These are phyloP conservation scores for Sodiomyces alkalinus DNA, from an alignment of 2,329 filamentous ascomycete species.

Conservation along the genomic window DNA sequence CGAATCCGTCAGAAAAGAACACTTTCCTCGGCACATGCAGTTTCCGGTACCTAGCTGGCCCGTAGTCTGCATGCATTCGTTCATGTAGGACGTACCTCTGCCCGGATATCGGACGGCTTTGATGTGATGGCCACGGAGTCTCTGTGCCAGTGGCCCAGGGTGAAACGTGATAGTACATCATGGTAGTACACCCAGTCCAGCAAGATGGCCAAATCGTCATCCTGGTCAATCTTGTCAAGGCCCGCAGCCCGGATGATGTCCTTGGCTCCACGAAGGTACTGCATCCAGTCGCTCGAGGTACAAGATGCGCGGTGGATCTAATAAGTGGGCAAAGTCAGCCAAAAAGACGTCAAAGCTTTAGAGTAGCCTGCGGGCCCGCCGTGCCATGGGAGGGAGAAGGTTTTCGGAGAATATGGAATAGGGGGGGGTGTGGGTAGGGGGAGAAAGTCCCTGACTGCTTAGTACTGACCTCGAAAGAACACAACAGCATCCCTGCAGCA, in stretches of 20 bases:
- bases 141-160: conserved; percentile 12
- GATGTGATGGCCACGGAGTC: too few species aligned
- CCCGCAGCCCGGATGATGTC: conserved; percentile 5
- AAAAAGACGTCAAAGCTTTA: too few species aligned
- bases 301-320: conserved; percentile 11
- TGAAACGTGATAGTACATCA: conserved; percentile 13
- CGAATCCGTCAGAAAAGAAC: too few species aligned
- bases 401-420: too few species aligned
- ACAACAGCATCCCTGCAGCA: conserved; percentile 15
- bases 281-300: conserved; percentile 14
- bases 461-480: conserved; percentile 15
- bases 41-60: too few species aligned
- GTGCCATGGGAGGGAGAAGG: too few species aligned
- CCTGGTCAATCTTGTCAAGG: conserved; percentile 3
- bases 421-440: too few species aligned
- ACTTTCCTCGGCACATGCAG: too few species aligned
- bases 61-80: too few species aligned
- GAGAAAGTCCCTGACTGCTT: too few species aligned
- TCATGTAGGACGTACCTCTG: too few species aligned
- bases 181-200: conserved; percentile 15
- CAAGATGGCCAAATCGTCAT: conserved; percentile 6
- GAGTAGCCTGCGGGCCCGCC: conserved; percentile 4
- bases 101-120: too few species aligned
- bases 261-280: conserved; percentile 12
- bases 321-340: neutral